These are phyloP conservation scores for Kuraishia piskuri DNA, from an alignment of 805 yeast species.

Conservation along the genomic window DNA sequence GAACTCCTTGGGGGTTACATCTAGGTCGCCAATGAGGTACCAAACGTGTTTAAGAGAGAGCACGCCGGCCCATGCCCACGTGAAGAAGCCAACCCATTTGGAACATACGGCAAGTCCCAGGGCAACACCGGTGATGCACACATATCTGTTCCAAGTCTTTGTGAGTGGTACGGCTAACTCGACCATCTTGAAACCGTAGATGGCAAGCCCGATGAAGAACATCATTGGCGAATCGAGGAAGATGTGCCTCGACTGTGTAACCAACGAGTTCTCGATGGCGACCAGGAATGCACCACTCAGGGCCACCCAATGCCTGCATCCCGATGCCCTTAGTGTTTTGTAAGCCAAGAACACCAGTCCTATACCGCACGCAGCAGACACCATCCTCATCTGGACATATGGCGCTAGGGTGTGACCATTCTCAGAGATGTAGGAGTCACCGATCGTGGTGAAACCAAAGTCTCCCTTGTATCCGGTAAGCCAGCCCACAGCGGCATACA, in stretches of 20 bases:
- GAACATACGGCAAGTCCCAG: conserved; percentile 53
- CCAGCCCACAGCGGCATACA: conserved; percentile 45
- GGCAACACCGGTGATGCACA: conserved; percentile 37
- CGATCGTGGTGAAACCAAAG: conserved; percentile 34
- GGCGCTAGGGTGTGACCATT: conserved; percentile 24
- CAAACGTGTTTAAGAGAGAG: conserved; percentile 48
- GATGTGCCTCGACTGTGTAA: conserved; percentile 51
- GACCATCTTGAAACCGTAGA: conserved; percentile 32
- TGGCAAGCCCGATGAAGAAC: conserved; percentile 35
- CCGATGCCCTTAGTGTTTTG: conserved; percentile 44
- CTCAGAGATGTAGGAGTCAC: conserved; percentile 28
- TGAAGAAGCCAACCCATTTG: conserved; percentile 65
- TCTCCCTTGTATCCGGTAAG: conserved; percentile 44
- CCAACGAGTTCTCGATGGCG: conserved; percentile 55
- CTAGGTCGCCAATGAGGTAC: conserved; percentile 62
- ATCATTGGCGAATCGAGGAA: conserved; percentile 37
- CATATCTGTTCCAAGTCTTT: conserved; percentile 41
- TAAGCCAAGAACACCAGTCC: conserved; percentile 43
- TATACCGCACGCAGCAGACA: conserved; percentile 50
- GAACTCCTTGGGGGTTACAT: conserved; percentile 28
- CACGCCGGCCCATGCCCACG: conserved; percentile 54
- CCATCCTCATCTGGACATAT: conserved; percentile 45
- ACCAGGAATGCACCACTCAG: conserved; percentile 42
- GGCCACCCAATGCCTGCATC: conserved; percentile 43
- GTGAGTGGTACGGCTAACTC: conserved; percentile 32